These are phyloP conservation scores for Curvularia hawaiiensis DNA, from an alignment of 2,329 filamentous ascomycete genomes.

Conservation along the genomic window DNA sequence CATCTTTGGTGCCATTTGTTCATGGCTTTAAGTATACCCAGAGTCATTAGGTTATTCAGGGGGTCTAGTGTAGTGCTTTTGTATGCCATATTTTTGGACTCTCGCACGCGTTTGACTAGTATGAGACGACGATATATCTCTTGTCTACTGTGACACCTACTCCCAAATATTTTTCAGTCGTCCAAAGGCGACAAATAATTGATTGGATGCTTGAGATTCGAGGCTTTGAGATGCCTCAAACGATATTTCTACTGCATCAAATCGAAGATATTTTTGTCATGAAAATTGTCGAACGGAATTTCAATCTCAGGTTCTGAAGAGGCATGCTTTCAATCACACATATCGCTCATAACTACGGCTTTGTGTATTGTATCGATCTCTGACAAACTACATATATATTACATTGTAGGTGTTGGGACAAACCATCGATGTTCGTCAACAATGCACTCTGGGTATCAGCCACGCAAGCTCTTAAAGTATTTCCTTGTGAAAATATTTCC, in stretches of 20 bases:
- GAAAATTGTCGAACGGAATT: background rate
- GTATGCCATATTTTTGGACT: background rate
- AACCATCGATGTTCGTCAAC: background rate
- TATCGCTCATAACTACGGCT: background rate
- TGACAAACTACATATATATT: background rate
- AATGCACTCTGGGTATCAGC: background rate
- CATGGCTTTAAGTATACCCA: background rate
- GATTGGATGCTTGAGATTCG: background rate
- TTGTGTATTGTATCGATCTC: background rate
- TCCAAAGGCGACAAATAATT: background rate
- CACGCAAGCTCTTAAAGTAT: background rate
- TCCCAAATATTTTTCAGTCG: background rate
- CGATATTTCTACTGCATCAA: background rate
- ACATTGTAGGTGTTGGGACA: background rate
- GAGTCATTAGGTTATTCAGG: background rate
- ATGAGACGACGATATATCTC: background rate
- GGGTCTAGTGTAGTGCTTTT: background rate
- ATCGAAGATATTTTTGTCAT: background rate
- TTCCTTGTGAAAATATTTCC: background rate
- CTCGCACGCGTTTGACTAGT: background rate
- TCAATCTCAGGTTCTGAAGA: background rate
- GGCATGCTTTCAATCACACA: background rate
- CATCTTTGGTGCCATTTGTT: background rate
- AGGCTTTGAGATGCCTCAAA: background rate
- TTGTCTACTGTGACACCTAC: background rate